A percentile compares a stretch with the other conserved stretches of the same genome.
Evolutionary conservation across 495 filamentous ascomycete species (phyloP).

Genomic region (Podospora anserina): DNA sequence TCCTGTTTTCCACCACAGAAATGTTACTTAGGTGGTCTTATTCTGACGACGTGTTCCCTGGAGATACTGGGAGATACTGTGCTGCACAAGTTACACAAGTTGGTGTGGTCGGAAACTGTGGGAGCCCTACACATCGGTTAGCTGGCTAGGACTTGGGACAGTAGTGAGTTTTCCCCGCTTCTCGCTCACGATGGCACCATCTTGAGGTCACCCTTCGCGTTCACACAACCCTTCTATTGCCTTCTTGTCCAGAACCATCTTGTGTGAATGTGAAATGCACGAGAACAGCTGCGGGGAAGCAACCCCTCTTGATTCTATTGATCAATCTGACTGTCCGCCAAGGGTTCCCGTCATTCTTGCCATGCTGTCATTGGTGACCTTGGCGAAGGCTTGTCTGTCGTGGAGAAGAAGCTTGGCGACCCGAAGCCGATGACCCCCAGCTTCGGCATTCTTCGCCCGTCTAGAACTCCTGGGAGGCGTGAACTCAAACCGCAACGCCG

Average conservation of each 20-base stretch:
- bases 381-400: constrained; percentile 29
- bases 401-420: constrained; percentile 21
- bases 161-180: not conserved
- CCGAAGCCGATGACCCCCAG: not conserved
- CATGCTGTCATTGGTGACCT: constrained; percentile 17
- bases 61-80: not conserved
- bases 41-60: not conserved
- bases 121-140: not conserved
- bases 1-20: not conserved
- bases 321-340: not conserved
- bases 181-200: not conserved
- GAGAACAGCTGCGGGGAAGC: not conserved
- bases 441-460: not conserved
- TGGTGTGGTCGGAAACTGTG: not conserved
- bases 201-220: not conserved
- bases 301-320: not conserved
- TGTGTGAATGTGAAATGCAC: not conserved
- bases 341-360: not conserved
- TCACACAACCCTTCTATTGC: not conserved
- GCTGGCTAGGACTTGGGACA: not conserved
- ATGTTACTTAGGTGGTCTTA: not conserved
- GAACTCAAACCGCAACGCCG: not conserved
- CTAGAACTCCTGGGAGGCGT: not conserved
- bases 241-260: not conserved
- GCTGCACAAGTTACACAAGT: no score